Evolutionary conservation across 441 rosid species (phyloP).

Genomic region (California macrophylla): DNA sequence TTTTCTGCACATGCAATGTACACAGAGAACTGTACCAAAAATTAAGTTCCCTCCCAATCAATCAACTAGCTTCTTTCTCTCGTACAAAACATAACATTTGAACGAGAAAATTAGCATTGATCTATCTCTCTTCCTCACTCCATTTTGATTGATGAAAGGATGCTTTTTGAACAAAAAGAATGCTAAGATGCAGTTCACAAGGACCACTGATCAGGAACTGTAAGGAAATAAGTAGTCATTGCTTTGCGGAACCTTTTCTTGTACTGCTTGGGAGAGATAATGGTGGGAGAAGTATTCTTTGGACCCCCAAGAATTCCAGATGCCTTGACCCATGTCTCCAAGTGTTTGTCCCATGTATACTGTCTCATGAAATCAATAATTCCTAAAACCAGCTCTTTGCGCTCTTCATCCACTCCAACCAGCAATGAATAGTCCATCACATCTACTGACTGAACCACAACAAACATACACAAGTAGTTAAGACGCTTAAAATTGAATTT

Average conservation of each 20-base stretch:
- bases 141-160: too few relatives aligned
- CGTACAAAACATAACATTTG: not conserved
- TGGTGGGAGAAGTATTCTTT: slow-evolving; percentile 67
- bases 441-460: slow-evolving; percentile 51
- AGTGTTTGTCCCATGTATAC: slow-evolving; percentile 96
- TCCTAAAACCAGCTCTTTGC: slow-evolving; percentile 75
- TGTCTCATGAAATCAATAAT: slow-evolving; percentile 95
- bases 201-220: slow-evolving; percentile 96
- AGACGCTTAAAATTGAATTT: too few relatives aligned
- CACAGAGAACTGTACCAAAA: not conserved
- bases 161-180: not conserved
- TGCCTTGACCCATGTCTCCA: slow-evolving; percentile 88
- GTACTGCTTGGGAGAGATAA: slow-evolving; percentile 87
- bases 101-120: not conserved
- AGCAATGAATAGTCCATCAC: slow-evolving; percentile 93
- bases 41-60: too few relatives aligned
- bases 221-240: slow-evolving; percentile 79
- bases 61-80: not conserved
- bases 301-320: slow-evolving; percentile 88
- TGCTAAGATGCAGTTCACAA: slow-evolving; percentile 18
- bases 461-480: not conserved
- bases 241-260: slow-evolving; percentile 95
- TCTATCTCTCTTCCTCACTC: not conserved
- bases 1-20: not conserved
- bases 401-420: slow-evolving; percentile 86